Conservation (phyloP, 1,284 basidiomycete genomes). For the Phellopilus nigrolimitatus region DNA sequence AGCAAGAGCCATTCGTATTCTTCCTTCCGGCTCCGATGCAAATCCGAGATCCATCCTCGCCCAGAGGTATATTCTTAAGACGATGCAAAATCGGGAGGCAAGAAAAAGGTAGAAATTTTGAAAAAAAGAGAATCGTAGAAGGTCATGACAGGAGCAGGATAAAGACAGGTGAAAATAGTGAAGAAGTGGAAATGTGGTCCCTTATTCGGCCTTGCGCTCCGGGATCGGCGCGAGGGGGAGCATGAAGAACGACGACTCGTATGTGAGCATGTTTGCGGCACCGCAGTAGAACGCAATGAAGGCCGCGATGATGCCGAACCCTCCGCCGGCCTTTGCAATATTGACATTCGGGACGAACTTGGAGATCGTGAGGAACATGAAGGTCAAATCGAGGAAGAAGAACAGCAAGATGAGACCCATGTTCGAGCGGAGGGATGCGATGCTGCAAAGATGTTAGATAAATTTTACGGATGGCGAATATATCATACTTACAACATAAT, state of each 20-base stretch:
- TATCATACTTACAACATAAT: conserved; percentile 47
- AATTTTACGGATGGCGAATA: conserved; percentile 23
- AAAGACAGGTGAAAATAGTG: conserved; percentile 9
- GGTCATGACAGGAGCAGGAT: neutral
- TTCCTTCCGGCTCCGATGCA: neutral
- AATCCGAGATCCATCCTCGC: conserved; percentile 3
- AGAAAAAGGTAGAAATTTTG: neutral
- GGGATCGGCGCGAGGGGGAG: conserved; percentile 45
- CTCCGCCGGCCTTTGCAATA: conserved; percentile 56
- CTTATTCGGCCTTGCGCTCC: conserved; percentile 20
- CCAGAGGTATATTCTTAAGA: conserved; percentile 16
- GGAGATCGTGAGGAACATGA: conserved; percentile 51
- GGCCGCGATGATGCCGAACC: conserved; percentile 64
- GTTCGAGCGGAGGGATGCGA: conserved; percentile 64
- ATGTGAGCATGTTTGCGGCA: conserved; percentile 53
- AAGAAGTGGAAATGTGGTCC: neutral
- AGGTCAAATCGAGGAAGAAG: conserved; percentile 64
- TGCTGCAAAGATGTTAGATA: conserved; percentile 30
- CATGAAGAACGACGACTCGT: conserved; percentile 44
- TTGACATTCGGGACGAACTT: conserved; percentile 31
- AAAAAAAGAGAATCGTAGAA: neutral
- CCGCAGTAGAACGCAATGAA: conserved; percentile 66
- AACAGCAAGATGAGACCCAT: conserved; percentile 67
- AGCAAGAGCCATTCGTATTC: neutral
- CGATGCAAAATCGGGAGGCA: neutral